Evolutionary conservation across 1,139 yeast species (phyloP).

Genomic region (Geotrichum cucujoidarum): DNA sequence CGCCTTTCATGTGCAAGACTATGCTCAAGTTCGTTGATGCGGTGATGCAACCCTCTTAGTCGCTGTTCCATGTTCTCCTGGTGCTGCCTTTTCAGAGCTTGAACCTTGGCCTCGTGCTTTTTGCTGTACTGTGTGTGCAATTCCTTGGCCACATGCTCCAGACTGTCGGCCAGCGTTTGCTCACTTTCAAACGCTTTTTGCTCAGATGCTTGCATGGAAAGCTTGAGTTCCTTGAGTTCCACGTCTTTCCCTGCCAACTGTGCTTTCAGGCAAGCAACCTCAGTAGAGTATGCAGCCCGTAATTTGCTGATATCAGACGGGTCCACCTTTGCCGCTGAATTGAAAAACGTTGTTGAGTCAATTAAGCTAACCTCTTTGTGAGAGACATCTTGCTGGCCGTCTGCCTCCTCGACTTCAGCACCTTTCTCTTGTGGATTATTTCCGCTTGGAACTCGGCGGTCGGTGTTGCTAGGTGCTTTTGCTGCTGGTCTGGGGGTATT

Average conservation of each 20-base stretch:
- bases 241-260: constrained; percentile 29
- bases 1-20: constrained; percentile 46
- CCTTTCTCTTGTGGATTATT: neutral
- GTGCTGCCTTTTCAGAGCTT: constrained; percentile 49
- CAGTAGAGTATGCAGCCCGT: constrained; percentile 24
- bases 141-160: constrained; percentile 59
- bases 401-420: neutral
- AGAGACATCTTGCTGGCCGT: neutral
- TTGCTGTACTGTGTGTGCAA: constrained; percentile 62
- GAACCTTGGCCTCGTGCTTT: constrained; percentile 63
- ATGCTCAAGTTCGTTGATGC: constrained; percentile 42
- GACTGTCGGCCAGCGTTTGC: constrained; percentile 41
- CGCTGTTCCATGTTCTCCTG: constrained; percentile 40
- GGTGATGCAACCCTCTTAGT: constrained; percentile 30
- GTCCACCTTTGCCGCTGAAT: neutral
- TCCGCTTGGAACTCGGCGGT: neutral
- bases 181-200: constrained; percentile 39
- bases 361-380: constrained; percentile 6
- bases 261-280: constrained; percentile 28
- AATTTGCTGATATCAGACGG: constrained; percentile 9
- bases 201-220: constrained; percentile 24
- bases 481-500: neutral
- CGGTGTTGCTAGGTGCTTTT: neutral
- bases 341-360: constrained; percentile 1
- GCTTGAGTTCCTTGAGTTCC: constrained; percentile 26